Evolutionary conservation across 2,329 filamentous ascomycete genomes (phyloP).

Genomic region (Alternaria rosae): DNA sequence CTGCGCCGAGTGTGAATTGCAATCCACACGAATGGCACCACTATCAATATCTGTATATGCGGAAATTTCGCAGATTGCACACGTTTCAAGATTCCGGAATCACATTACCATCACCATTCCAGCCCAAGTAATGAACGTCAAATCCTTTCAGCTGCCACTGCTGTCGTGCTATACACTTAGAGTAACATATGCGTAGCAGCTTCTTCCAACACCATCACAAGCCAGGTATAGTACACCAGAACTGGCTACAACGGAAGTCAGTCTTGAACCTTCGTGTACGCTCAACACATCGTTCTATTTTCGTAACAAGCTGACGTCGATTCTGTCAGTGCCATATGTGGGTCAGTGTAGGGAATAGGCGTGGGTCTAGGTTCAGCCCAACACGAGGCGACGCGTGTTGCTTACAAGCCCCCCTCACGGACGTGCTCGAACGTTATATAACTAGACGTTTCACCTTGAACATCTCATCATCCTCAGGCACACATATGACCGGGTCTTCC

Average conservation of each 20-base stretch:
- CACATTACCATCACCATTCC: background rate
- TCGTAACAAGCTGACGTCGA: background rate
- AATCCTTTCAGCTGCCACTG: background rate
- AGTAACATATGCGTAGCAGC: background rate
- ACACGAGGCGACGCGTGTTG: slow-evolving; percentile 11
- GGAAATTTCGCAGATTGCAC: background rate
- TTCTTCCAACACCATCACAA: background rate
- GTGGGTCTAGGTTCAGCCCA: background rate
- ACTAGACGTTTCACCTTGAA: background rate
- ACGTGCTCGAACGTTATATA: background rate
- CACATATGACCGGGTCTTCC: background rate
- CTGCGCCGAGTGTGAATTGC: no score
- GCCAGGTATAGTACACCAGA: accelerated
- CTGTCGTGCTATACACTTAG: background rate
- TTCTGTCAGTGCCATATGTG: background rate
- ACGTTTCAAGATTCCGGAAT: background rate
- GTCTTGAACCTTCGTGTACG: background rate
- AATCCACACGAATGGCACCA: background rate
- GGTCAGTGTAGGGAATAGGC: background rate
- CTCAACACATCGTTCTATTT: background rate
- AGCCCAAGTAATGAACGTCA: no score
- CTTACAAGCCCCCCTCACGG: background rate
- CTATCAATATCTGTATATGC: background rate
- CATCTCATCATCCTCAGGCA: background rate
- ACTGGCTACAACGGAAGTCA: background rate